phyloP scores from a whole-genome alignment of 2,329 filamentous ascomycete species.

The Neofusicoccum parvum region DNA sequence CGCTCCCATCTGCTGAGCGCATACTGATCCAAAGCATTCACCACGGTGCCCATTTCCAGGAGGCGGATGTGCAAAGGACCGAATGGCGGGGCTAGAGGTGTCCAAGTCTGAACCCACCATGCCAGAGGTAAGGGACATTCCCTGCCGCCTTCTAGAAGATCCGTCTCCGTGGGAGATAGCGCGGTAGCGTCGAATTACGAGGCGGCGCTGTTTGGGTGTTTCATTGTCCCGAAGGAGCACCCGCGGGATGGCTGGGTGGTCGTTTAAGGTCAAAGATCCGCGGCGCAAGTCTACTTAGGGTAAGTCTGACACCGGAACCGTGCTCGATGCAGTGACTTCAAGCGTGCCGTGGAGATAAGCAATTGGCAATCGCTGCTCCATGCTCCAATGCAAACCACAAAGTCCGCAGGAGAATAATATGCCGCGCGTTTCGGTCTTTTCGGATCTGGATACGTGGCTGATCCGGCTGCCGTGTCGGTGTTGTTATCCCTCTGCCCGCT shows the following conservation, averaged over 20 bases:
- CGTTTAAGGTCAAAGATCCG: background rate
- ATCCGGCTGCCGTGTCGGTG: too few relatives aligned
- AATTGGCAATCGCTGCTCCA: constrained; percentile 3
- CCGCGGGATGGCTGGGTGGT: background rate
- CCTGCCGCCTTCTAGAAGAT: background rate
- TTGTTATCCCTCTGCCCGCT: too few relatives aligned
- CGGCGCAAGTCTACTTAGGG: background rate
- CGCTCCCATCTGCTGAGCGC: background rate
- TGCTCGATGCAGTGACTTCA: constrained; percentile 2
- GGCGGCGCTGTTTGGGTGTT: background rate
- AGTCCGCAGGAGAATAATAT: background rate
- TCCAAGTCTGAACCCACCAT: background rate
- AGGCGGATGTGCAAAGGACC: constrained; percentile 8
- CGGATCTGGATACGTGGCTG: background rate
- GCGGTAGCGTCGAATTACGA: background rate
- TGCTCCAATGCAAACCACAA: background rate
- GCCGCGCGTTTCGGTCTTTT: background rate
- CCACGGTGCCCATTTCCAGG: background rate
- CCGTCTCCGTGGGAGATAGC: background rate
- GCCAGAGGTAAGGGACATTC: background rate
- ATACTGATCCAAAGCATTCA: background rate
- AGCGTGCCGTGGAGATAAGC: constrained; percentile 1
- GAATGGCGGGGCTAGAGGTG: background rate
- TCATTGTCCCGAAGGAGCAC: background rate
- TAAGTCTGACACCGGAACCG: constrained; percentile 3